Evolutionary conservation across 805 yeast species (phyloP), one percentile per base, ranked within the genome.

Genomic region (Kodamaea nitidulidarum): DNA sequence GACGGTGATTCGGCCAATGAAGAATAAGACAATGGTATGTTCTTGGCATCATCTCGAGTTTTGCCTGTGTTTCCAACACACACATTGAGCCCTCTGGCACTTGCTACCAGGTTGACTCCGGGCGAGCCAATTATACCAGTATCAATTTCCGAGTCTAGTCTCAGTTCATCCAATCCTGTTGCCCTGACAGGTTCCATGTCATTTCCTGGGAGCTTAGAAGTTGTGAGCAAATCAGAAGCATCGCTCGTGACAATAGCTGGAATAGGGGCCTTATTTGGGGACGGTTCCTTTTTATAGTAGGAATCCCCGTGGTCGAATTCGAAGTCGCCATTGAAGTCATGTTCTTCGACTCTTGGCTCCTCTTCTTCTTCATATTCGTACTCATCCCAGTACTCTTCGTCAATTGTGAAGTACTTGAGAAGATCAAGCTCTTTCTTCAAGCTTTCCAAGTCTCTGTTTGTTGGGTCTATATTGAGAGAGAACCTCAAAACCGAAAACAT

Each of bases 391-490:
- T 63, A 64, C 46, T 68, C 74, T 49, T 87, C 95, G 61, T 90
- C 96, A 44, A 86, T 76, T 7, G 96, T 87, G 62, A 90, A 81
- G 47, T 72, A 80, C 39, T 76, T 75, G 22, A 87, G 73, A 37
- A 68, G 71, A 15, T 61, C 52, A 38, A 91, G 61, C 48, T 86
- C 91, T 3, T 61, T 58, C 47, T 76, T 77, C 71, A 88, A 77
- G 38, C 65, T 64, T 1, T 56, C 54, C 43, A 91, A 65, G 51
- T 81, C 81, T 54, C 98, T 79, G 62, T 90, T 87, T 18, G 74
- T 73, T 1, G 98, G 98, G 63, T 90, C 96, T 41, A 91, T 75
- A 9, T 95, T 82, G 40, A 91, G 69, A 44, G 84, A 73, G 48
- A 77, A 76, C 41, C 95, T 75, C 55, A 90, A 71, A 0, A 86